Base-by-base conservation (phyloP, 2,329 filamentous ascomycete species). In the Aureobasidium lini region DNA sequence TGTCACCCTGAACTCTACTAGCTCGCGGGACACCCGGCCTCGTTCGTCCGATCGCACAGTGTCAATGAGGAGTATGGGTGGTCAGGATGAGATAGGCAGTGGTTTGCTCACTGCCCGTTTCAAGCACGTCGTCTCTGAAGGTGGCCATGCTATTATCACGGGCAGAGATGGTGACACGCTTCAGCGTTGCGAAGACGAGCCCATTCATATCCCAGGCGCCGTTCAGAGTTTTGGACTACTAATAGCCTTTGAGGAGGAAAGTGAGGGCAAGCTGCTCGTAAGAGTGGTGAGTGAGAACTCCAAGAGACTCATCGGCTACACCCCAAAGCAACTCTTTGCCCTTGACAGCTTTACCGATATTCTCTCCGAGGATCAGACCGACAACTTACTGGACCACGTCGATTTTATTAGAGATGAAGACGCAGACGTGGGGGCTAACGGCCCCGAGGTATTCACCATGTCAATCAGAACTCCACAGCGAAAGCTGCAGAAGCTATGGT, bases 361-460 rank as follows among this genome's bases (percentile, higher is more conserved):
- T 11, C 75, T 96, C 9, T 86, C 84, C 1, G 88, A 94, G 57
- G 90, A 95, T 66, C 90, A 95, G 68, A 81, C 86, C 15, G 90
- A 95, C 63, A 92, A 89, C 63, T 76, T 96, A 0, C 75, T 94
- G 6, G 90, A 95, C 64, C 90, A 95, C 64, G 82, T 95, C 54
- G 89, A 95, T 68, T 95, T 95, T 68, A 89, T 95, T 57, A 83
- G 86, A 23, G 90, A 95, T 53, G 90, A 94, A 63, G 88, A 89
- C 10, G 82, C 86, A 0, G 89, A 95, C 68, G 85, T 89, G 0
- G 78, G 81, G 0, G 74, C 81, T 1, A 91, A 92, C 64, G 91
- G 90, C 0, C 90, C 90, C 0, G 90, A 95, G 66, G 89, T 96
- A 3, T 94, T 96, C 65, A 89, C 88, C 50, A 73, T 95, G 52